Conservation (phyloP, 106 monocot genomes). For the Amphibolis antarctica region DNA sequence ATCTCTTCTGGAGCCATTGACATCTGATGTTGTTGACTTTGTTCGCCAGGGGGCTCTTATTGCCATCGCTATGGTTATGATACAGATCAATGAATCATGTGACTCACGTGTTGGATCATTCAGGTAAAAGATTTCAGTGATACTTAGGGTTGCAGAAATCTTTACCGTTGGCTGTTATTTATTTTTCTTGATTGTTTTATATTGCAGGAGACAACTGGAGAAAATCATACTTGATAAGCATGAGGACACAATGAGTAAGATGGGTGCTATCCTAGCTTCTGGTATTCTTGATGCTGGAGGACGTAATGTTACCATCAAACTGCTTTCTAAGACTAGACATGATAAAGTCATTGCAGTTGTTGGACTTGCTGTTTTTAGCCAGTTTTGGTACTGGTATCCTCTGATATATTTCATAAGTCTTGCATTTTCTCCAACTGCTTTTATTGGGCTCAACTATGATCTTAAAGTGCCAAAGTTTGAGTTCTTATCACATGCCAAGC, state of each 20-base stretch:
- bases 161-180: background rate
- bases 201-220: constrained; percentile 71
- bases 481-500: constrained; percentile 85
- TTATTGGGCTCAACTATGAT: constrained; percentile 91
- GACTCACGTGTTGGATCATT: constrained; percentile 90
- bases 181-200: background rate
- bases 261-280: constrained; percentile 97
- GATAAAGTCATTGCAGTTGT: constrained; percentile 88
- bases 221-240: constrained; percentile 98
- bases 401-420: constrained; percentile 93
- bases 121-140: constrained; percentile 38
- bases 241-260: constrained; percentile 99
- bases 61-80: constrained; percentile 99
- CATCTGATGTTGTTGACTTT: constrained; percentile 98
- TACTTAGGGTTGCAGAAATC: background rate
- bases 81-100: constrained; percentile 88
- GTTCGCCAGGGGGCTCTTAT: constrained; percentile 97
- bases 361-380: constrained; percentile 96
- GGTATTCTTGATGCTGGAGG: constrained; percentile 99
- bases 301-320: constrained; percentile 80
- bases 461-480: constrained; percentile 97
- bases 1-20: constrained; percentile 92
- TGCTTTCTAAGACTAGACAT: constrained; percentile 86
- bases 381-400: constrained; percentile 99
- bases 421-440: constrained; percentile 84